These are phyloP conservation scores for Mrakia gelida DNA, from an alignment of 768 basidiomycete species.

Conservation along the genomic window DNA sequence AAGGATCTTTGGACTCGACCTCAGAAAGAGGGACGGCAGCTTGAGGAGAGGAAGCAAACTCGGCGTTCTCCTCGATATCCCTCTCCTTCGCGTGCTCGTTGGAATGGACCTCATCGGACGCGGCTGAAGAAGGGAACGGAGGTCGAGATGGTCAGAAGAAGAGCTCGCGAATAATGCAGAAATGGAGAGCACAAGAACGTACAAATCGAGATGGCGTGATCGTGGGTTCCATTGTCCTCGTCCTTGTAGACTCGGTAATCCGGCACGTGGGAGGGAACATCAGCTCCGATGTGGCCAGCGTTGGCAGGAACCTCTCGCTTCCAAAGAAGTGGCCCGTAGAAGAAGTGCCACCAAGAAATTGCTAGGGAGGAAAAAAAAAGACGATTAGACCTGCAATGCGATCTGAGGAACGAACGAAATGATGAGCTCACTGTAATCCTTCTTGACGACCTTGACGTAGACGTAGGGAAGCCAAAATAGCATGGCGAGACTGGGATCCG, in stretches of 20 bases:
- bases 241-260: constrained; percentile 42
- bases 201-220: background rate
- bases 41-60: background rate
- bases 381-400: background rate
- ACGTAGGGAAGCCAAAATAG: constrained; percentile 50
- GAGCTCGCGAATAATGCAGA: background rate
- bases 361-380: constrained; percentile 28
- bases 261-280: constrained; percentile 38
- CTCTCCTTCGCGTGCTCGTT: constrained; percentile 17
- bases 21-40: constrained; percentile 11
- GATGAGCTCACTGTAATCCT: constrained; percentile 45
- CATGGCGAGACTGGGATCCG: constrained; percentile 41
- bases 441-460: constrained; percentile 45
- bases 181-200: background rate
- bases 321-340: constrained; percentile 48
- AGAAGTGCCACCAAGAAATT: constrained; percentile 47
- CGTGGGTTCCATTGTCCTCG: background rate
- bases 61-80: background rate
- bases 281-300: constrained; percentile 34
- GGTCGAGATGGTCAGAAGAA: background rate
- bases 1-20: constrained; percentile 17
- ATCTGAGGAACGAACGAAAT: background rate
- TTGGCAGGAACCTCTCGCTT: constrained; percentile 43
- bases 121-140: background rate
- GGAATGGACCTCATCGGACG: background rate